phyloP scores from a whole-genome alignment of 768 basidiomycete species.

The Amanita rimosa region DNA sequence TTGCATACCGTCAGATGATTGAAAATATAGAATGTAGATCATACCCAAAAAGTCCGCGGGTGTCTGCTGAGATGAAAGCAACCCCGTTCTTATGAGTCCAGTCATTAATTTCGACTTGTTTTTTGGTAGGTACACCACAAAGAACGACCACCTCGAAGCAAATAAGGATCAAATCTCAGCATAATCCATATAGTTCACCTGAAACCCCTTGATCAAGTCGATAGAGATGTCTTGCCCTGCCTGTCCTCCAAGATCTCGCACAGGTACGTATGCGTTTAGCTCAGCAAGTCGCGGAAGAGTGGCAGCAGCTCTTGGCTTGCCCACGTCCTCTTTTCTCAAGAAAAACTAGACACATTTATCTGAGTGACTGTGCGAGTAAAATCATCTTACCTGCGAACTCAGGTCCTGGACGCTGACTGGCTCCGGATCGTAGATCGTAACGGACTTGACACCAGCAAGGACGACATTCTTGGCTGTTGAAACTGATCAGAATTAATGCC shows the following conservation, averaged over 20 bases:
- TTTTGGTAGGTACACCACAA: conserved; percentile 62
- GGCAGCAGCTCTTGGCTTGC: conserved; percentile 78
- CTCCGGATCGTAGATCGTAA: conserved; percentile 91
- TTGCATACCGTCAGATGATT: conserved; percentile 18
- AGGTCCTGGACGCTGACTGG: conserved; percentile 82
- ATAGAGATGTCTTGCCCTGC: conserved; percentile 69
- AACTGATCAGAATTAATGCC: conserved; percentile 3
- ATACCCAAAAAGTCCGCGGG: conserved; percentile 90
- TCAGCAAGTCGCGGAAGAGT: conserved; percentile 86
- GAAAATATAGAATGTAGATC: conserved; percentile 9
- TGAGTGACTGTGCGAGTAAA: not conserved
- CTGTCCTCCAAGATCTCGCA: conserved; percentile 72
- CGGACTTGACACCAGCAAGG: conserved; percentile 94
- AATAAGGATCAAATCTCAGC: conserved; percentile 6
- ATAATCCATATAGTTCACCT: conserved; percentile 37
- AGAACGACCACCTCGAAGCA: conserved; percentile 71
- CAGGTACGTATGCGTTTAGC: conserved; percentile 92
- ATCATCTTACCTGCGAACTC: conserved; percentile 66
- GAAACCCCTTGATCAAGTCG: conserved; percentile 79
- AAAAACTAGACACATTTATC: conserved; percentile 58
- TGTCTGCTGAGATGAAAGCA: conserved; percentile 86
- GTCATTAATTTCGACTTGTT: conserved; percentile 91
- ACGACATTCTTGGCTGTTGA: conserved; percentile 82
- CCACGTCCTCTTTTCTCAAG: conserved; percentile 77
- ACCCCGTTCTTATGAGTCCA: conserved; percentile 88